Conservation (phyloP, 352 stramenopile genomes). For the Peronospora farinosa region DNA sequence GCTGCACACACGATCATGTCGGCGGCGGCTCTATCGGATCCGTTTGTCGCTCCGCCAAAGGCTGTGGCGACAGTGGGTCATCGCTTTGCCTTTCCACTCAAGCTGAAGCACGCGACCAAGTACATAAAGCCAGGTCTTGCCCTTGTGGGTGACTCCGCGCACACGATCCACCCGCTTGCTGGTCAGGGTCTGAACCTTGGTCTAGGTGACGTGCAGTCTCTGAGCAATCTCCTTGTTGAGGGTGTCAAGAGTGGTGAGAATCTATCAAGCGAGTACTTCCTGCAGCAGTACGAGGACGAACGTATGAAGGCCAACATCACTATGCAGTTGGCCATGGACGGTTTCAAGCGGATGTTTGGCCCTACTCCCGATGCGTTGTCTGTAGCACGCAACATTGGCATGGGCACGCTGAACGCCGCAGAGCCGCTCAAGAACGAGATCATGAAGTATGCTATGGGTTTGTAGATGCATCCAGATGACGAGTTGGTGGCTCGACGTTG, state of each 20-base stretch:
- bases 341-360: conserved; percentile 86
- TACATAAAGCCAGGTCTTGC: conserved; percentile 86
- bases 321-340: conserved; percentile 84
- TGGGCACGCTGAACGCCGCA: conserved; percentile 80
- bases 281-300: conserved; percentile 85
- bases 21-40: conserved; percentile 61
- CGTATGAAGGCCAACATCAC: conserved; percentile 78
- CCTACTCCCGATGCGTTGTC: conserved; percentile 58
- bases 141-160: conserved; percentile 92
- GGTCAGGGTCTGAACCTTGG: conserved; percentile 95
- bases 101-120: conserved; percentile 80
- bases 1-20: conserved; percentile 74
- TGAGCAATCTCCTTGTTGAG: conserved; percentile 66
- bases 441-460: conserved; percentile 84
- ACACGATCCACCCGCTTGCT: conserved; percentile 94
- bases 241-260: conserved; percentile 75
- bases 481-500: conserved; percentile 6
- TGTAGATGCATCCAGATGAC: conserved; percentile 36
- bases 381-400: conserved; percentile 79
- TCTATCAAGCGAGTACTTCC: conserved; percentile 64
- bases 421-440: conserved; percentile 87
- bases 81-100: conserved; percentile 85
- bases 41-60: conserved; percentile 69
- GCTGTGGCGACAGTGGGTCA: conserved; percentile 59
- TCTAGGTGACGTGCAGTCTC: conserved; percentile 84